phyloP scores from a whole-genome alignment of 1,284 basidiomycete genomes.

The Fomitiporia mediterranea region DNA sequence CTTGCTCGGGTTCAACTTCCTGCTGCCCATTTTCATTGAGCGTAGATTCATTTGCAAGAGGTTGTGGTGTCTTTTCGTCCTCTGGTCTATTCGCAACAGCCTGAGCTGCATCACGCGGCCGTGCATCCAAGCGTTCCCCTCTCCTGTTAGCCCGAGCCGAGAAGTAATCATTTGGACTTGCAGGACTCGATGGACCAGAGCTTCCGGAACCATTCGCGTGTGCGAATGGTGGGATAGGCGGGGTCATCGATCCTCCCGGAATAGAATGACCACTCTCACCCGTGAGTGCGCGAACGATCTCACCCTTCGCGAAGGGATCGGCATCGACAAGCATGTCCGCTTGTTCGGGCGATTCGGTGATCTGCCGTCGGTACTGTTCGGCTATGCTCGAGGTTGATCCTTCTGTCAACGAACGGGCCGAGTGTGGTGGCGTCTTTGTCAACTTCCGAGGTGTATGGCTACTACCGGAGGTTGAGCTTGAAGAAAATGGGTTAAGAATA shows the following conservation, averaged over 20 bases:
- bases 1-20: slow-evolving; percentile 8
- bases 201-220: neutral
- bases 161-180: slow-evolving; percentile 34
- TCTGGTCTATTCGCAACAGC: slow-evolving; percentile 17
- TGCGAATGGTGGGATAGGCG: slow-evolving; percentile 4
- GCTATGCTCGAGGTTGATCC: neutral
- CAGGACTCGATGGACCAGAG: slow-evolving; percentile 4
- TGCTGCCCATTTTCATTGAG: slow-evolving; percentile 7
- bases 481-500: neutral
- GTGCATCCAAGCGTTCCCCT: slow-evolving; percentile 39
- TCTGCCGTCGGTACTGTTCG: neutral
- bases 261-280: neutral
- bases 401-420: neutral
- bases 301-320: slow-evolving; percentile 54
- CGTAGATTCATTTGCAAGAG: neutral
- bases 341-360: neutral
- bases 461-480: neutral
- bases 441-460: slow-evolving; percentile 5
- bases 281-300: slow-evolving; percentile 39
- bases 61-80: neutral
- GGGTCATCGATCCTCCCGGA: neutral
- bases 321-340: slow-evolving; percentile 34
- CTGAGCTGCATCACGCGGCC: slow-evolving; percentile 29
- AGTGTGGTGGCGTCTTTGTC: slow-evolving; percentile 8
- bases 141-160: slow-evolving; percentile 37